phyloP scores from a whole-genome alignment of 1,139 yeast species.

The Suhomyces chickasaworum region DNA sequence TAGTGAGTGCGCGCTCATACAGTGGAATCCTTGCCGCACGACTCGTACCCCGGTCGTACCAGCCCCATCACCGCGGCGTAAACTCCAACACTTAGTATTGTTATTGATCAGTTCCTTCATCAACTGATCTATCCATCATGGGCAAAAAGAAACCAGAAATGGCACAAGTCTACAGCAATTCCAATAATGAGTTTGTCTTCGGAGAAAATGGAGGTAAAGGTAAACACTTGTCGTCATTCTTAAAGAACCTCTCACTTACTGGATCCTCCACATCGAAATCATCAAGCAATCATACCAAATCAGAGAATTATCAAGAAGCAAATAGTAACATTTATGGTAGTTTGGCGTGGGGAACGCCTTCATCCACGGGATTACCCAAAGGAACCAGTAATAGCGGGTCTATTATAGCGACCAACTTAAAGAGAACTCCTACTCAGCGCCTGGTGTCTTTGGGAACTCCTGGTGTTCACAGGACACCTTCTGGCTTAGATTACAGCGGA shows the following conservation, averaged over 20 bases:
- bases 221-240: conserved; percentile 59
- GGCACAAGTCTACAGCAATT: conserved; percentile 56
- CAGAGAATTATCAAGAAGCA: conserved; percentile 30
- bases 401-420: conserved; percentile 15
- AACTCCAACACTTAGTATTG: neutral
- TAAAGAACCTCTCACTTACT: conserved; percentile 50
- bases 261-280: conserved; percentile 19
- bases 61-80: neutral
- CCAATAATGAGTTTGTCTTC: conserved; percentile 61
- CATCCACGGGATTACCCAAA: conserved; percentile 4
- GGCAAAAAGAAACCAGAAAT: conserved; percentile 55
- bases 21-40: neutral
- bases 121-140: conserved; percentile 23
- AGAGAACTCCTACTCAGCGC: conserved; percentile 24
- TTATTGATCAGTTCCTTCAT: neutral
- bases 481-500: conserved; percentile 8
- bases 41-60: neutral
- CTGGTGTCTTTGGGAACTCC: conserved; percentile 26
- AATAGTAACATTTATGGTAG: conserved; percentile 47
- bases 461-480: conserved; percentile 17
- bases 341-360: conserved; percentile 29
- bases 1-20: too few species aligned
- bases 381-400: conserved; percentile 21
- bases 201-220: conserved; percentile 73
- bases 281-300: conserved; percentile 13